A percentile compares a stretch with the other conserved stretches of the same genome.
Conservation (phyloP, 768 basidiomycete species). For the Termitomyces titanicus region DNA sequence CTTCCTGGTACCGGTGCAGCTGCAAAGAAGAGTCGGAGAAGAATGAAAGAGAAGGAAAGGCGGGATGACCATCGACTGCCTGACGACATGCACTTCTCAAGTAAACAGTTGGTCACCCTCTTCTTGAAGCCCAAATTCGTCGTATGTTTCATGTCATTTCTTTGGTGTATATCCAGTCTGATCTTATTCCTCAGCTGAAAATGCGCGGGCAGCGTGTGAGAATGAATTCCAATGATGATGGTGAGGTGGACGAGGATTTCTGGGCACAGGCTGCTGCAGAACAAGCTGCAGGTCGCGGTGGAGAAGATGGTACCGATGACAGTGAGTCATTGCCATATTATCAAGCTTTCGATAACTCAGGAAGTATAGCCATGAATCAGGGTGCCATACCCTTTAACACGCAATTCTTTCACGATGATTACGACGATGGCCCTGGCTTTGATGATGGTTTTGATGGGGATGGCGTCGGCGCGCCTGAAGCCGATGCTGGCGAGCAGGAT, state of each 20-base stretch:
- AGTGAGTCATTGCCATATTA: constrained; percentile 38
- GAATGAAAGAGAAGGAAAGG: constrained; percentile 54
- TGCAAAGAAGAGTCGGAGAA: constrained; percentile 44
- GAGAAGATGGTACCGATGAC: constrained; percentile 54
- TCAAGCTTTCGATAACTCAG: not conserved
- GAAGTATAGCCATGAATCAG: constrained; percentile 25
- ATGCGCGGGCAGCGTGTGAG: constrained; percentile 76
- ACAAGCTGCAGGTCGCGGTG: constrained; percentile 57
- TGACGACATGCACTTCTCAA: constrained; percentile 97
- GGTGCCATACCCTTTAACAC: constrained; percentile 83
- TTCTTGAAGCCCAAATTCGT: constrained; percentile 97
- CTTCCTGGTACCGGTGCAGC: constrained; percentile 52
- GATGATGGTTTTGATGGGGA: constrained; percentile 56
- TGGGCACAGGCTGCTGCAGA: constrained; percentile 95
- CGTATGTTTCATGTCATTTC: constrained; percentile 44
- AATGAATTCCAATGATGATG: constrained; percentile 63
- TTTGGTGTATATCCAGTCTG: not conserved
- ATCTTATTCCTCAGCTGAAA: constrained; percentile 53
- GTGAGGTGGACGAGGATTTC: constrained; percentile 93
- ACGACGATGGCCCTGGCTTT: constrained; percentile 74
- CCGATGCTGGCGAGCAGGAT: constrained; percentile 79
- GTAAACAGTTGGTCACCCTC: constrained; percentile 81
- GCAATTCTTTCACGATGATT: constrained; percentile 94
- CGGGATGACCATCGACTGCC: constrained; percentile 78
- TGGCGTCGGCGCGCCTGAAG: constrained; percentile 36